phyloP scores from a whole-genome alignment of 305 asterid species.

The Solanum hybrid region DNA sequence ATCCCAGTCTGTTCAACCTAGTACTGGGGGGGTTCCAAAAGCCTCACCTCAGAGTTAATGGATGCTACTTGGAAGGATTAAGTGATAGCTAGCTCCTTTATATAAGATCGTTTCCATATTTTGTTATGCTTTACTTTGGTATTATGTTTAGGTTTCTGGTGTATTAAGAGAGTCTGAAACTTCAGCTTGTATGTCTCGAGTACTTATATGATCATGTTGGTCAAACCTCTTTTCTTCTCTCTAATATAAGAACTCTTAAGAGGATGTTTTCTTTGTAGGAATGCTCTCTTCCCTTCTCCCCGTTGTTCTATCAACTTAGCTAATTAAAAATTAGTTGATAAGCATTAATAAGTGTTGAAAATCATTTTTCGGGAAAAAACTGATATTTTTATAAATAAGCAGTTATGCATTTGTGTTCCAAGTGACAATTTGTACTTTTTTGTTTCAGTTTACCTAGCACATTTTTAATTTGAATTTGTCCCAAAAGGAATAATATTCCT shows the following conservation, averaged over 20 bases:
- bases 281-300: neutral
- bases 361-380: neutral
- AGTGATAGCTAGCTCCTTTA: neutral
- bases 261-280: neutral
- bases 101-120: neutral
- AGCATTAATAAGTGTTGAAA: neutral
- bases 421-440: neutral
- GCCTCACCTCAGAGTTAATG: constrained; percentile 26
- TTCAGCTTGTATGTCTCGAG: neutral
- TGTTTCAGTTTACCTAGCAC: neutral
- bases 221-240: neutral
- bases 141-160: neutral
- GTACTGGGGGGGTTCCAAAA: constrained; percentile 20
- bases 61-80: neutral
- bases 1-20: constrained; percentile 21
- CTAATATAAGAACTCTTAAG: neutral
- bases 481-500: neutral
- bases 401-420: neutral
- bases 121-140: neutral
- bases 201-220: neutral
- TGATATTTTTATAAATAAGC: neutral
- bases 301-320: neutral
- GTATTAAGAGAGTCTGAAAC: neutral
- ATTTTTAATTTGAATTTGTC: neutral
- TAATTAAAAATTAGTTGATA: neutral